Conservation (phyloP, 1,284 basidiomycete genomes). For the Cronartium quercuum region DNA sequence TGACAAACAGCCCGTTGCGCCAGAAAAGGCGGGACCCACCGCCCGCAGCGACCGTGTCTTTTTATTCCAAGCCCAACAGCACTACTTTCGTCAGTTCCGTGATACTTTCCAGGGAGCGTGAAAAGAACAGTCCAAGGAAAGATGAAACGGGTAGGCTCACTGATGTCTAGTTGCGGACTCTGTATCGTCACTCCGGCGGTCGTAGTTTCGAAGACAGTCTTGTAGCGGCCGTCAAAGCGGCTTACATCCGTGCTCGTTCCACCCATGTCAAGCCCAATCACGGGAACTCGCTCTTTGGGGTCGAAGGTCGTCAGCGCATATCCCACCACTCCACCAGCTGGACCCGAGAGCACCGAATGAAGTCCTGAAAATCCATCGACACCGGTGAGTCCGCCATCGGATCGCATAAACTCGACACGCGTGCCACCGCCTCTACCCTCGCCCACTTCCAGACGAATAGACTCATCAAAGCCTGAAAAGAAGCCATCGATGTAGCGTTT, state of each 20-base stretch:
- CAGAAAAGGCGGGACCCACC: constrained; percentile 76
- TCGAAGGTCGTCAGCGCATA: constrained; percentile 80
- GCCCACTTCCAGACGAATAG: constrained; percentile 57
- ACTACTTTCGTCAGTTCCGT: neutral
- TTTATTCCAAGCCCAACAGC: neutral
- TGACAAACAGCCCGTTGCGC: constrained; percentile 72
- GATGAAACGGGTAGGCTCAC: constrained; percentile 13
- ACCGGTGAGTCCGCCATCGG: constrained; percentile 79
- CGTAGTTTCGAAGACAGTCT: constrained; percentile 81
- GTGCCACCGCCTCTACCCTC: constrained; percentile 43
- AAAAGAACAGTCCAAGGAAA: constrained; percentile 12
- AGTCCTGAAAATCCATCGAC: constrained; percentile 78
- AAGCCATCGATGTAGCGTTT: constrained; percentile 83
- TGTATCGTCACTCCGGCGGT: constrained; percentile 85
- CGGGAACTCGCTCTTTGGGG: constrained; percentile 58
- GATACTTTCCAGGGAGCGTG: constrained; percentile 3
- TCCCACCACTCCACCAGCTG: constrained; percentile 81
- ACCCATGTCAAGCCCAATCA: constrained; percentile 78
- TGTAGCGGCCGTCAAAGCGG: constrained; percentile 74
- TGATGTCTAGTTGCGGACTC: constrained; percentile 61
- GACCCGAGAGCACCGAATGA: constrained; percentile 78
- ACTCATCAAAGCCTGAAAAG: constrained; percentile 76
- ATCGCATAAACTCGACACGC: constrained; percentile 66
- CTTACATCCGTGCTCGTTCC: constrained; percentile 88
- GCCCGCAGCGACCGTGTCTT: constrained; percentile 63